Evolutionary conservation across 257 asterid species (phyloP), one percentile per base, ranked within the genome.

Genomic region (Vinca minor): DNA sequence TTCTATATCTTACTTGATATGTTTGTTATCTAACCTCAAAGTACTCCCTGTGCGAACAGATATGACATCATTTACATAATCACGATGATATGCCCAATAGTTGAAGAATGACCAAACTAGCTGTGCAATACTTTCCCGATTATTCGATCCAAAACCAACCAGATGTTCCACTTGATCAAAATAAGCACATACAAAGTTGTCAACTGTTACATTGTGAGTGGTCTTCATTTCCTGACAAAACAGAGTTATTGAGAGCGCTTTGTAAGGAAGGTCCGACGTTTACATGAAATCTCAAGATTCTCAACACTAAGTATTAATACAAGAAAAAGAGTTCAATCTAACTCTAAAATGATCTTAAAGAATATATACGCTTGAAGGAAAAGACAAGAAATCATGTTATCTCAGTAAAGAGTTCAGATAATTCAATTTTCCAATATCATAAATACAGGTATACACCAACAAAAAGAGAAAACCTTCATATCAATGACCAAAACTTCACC

Each of bases 31-130:
- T 76, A 66, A 93, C 99, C 99, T 89, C 68, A 93, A 32, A 26
- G 81, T 77, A 65, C 78, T 65, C 72, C 97, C 97, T 6, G 84
- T 76, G 56, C 99, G 91, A 54, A 93, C 83, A 18, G 97, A 93
- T 70, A 93, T 84, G 52, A 93, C 99, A 65, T 87, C 95, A 52
- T 73, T 77, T 52, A 94, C 84, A 69, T 87, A 93, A 71, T 93
- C 94, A 53, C 89, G 97, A 64, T 85, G 81, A 66, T 89, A 89
- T 23, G 98, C 98, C 98, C 98, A 92, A 47, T 89, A 89, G 56
- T 73, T 83, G 79, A 93, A 93, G 68, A 93, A 93, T 20, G 77
- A 88, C 98, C 97, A 89, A 14, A 93, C 87, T 45, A 89, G 60
- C 38, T 78, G 79, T 62, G 81, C 83, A 63, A 89, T 78, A 54